Percentiles rank a stretch among this genome's conserved stretches.
Evolutionary conservation across 129 eudicot species (phyloP).

Genomic region (Flaveria ramosissima): DNA sequence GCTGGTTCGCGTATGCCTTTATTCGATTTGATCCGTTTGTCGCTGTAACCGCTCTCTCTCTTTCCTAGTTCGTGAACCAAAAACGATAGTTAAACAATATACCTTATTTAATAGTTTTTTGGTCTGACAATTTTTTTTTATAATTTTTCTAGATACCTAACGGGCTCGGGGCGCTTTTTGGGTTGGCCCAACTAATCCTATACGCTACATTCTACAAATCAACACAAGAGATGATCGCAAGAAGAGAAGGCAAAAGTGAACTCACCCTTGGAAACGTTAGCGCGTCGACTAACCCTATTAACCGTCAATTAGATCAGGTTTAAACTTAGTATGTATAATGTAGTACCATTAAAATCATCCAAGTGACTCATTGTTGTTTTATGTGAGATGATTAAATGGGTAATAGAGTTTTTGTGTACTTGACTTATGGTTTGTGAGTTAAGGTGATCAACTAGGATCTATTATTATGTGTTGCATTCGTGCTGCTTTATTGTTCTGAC

Average conservation of each 20-base stretch:
- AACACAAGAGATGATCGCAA: slow-evolving; percentile 47
- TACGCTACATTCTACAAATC: slow-evolving; percentile 73
- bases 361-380: background rate
- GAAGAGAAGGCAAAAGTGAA: slow-evolving; percentile 45
- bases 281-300: background rate
- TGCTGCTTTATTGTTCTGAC: too few relatives aligned
- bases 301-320: background rate
- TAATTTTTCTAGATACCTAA: slow-evolving; percentile 57
- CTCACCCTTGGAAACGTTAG: slow-evolving; percentile 30
- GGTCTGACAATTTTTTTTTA: background rate
- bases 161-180: slow-evolving; percentile 61
- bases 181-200: slow-evolving; percentile 58
- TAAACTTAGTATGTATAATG: background rate
- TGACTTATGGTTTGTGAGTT: too few relatives aligned
- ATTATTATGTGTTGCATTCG: too few relatives aligned
- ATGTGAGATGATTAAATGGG: background rate
- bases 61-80: background rate
- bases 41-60: slow-evolving; percentile 37
- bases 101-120: background rate
- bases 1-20: slow-evolving; percentile 74
- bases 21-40: slow-evolving; percentile 66
- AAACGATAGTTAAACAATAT: background rate
- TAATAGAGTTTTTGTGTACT: background rate
- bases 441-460: too few relatives aligned
- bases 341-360: background rate